phyloP scores from a whole-genome alignment of 1,284 basidiomycete species.

The Schizopora paradoxa region DNA sequence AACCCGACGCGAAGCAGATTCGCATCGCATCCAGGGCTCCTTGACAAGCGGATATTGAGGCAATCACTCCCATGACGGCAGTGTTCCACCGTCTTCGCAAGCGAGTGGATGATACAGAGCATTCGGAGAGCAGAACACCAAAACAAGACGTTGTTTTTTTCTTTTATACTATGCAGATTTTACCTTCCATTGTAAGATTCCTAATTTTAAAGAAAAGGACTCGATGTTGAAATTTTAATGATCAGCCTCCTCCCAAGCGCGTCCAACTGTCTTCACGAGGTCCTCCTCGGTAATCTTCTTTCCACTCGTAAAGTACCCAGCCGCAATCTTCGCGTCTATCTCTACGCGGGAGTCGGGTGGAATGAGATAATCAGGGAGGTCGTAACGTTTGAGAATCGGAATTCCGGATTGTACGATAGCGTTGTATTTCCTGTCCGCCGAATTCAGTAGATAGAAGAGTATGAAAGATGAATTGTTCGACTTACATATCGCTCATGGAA shows the following conservation, averaged over 20 bases:
- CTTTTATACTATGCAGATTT: too few species aligned
- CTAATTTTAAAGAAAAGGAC: too few species aligned
- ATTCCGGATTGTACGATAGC: conserved; percentile 89
- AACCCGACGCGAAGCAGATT: too few species aligned
- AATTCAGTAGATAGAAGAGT: too few species aligned
- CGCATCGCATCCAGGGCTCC: too few species aligned
- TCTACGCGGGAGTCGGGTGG: conserved; percentile 92
- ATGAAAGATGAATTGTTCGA: conserved; percentile 14
- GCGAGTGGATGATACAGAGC: too few species aligned
- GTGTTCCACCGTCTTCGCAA: too few species aligned
- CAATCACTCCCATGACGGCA: too few species aligned
- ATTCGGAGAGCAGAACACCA: too few species aligned
- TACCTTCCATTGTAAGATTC: too few species aligned
- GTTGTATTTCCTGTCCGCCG: conserved; percentile 86
- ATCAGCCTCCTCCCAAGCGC: conserved; percentile 84
- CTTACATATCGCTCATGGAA: conserved; percentile 86
- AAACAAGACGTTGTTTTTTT: too few species aligned
- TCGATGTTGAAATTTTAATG: conserved; percentile 45
- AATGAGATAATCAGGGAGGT: conserved; percentile 82
- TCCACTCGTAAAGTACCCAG: conserved; percentile 83
- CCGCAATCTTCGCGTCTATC: conserved; percentile 91
- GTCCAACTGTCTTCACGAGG: conserved; percentile 80
- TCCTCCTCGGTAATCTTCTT: conserved; percentile 75
- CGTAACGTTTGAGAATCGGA: conserved; percentile 76
- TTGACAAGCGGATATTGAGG: too few species aligned